Evolutionary conservation across 2,329 filamentous ascomycete species (phyloP).

Genomic region (Sarocladium oryzae): DNA sequence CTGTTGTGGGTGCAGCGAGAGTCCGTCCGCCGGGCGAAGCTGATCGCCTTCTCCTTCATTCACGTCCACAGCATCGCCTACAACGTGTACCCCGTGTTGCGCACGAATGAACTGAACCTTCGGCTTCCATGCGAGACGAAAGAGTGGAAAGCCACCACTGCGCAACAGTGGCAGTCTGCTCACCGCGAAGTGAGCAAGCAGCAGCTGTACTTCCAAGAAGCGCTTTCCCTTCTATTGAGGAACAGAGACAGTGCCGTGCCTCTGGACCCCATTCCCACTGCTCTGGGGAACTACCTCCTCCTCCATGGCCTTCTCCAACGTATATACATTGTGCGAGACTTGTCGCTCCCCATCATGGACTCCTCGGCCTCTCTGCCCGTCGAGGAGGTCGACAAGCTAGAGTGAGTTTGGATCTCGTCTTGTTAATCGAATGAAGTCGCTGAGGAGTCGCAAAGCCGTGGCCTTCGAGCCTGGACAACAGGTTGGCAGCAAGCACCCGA

Average conservation of each 20-base stretch:
- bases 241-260: conserved; percentile 21
- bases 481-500: conserved; percentile 33
- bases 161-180: conserved; percentile 23
- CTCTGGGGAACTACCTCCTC: conserved; percentile 30
- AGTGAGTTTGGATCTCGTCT: too few relatives aligned
- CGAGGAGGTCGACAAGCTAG: conserved; percentile 30
- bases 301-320: conserved; percentile 30
- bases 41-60: conserved; percentile 31
- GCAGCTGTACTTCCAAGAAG: conserved; percentile 30
- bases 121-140: conserved; percentile 28
- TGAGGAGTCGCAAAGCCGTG: conserved; percentile 23
- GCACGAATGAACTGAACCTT: conserved; percentile 29
- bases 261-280: conserved; percentile 28
- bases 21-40: conserved; percentile 26
- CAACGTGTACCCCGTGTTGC: conserved; percentile 28
- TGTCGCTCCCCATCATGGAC: conserved; percentile 27
- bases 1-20: conserved; percentile 25
- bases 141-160: conserved; percentile 28
- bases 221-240: conserved; percentile 24
- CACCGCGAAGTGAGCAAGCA: conserved; percentile 21
- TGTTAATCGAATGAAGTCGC: too few relatives aligned
- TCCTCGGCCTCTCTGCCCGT: conserved; percentile 23
- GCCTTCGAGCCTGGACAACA: conserved; percentile 29
- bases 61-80: conserved; percentile 33
- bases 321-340: conserved; percentile 31